These are phyloP conservation scores for Apiospora malaysiana DNA, from an alignment of 2,329 filamentous ascomycete species.

Conservation along the genomic window DNA sequence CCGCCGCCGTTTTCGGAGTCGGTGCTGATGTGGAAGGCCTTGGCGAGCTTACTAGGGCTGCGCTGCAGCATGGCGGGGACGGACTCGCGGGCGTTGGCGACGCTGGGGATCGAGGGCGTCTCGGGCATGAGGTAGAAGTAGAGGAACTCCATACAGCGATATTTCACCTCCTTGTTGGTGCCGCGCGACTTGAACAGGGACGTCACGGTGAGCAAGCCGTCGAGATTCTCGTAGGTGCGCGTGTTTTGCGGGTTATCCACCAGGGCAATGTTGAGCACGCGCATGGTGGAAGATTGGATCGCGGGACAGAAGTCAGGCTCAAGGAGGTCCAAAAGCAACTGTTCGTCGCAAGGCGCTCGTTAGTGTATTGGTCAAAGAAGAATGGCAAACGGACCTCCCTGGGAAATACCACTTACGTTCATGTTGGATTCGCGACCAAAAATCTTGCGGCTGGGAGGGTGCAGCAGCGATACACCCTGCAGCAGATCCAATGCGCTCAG, in stretches of 20 bases:
- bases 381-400: not conserved
- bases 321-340: slow-evolving; percentile 91
- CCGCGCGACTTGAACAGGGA: slow-evolving; percentile 89
- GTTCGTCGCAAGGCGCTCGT: not conserved
- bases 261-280: slow-evolving; percentile 88
- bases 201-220: slow-evolving; percentile 89
- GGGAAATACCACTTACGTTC: slow-evolving; percentile 67
- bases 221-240: slow-evolving; percentile 88
- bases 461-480: slow-evolving; percentile 85
- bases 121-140: slow-evolving; percentile 99
- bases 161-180: slow-evolving; percentile 87
- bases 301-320: slow-evolving; percentile 90
- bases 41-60: slow-evolving; percentile 71
- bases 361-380: not conserved
- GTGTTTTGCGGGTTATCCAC: slow-evolving; percentile 88
- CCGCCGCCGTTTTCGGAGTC: slow-evolving; percentile 38
- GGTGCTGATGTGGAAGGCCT: slow-evolving; percentile 50
- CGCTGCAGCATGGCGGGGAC: slow-evolving; percentile 64
- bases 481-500: slow-evolving; percentile 86
- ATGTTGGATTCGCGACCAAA: slow-evolving; percentile 92
- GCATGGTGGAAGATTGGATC: slow-evolving; percentile 87
- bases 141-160: slow-evolving; percentile 95
- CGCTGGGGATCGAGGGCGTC: slow-evolving; percentile 62
- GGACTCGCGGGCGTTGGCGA: slow-evolving; percentile 51
- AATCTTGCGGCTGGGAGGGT: slow-evolving; percentile 85